Evolutionary conservation across 1,139 yeast genomes (phyloP).

Genomic region (Suhomyces kunorum): DNA sequence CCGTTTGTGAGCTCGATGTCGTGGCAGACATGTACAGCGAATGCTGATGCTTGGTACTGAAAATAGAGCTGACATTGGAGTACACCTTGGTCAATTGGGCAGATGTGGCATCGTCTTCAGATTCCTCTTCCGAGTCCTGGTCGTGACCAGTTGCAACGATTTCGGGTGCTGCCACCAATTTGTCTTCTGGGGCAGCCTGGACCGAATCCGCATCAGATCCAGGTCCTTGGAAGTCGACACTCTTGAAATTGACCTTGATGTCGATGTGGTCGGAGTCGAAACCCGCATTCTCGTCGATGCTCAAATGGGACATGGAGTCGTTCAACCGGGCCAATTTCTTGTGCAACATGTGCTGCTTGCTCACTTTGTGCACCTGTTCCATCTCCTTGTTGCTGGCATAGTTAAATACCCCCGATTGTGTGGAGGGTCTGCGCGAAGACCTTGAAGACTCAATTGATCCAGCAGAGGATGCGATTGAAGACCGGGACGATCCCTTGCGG

Average conservation of each 20-base stretch:
- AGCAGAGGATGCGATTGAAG: too few relatives aligned
- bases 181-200: slow-evolving; percentile 1
- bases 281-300: slow-evolving; percentile 11
- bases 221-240: slow-evolving; percentile 14
- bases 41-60: slow-evolving; percentile 18
- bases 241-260: slow-evolving; percentile 14
- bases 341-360: slow-evolving; percentile 16
- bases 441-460: too few relatives aligned
- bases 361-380: slow-evolving; percentile 18
- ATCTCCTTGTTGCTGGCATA: slow-evolving; percentile 19
- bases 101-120: slow-evolving; percentile 7
- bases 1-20: slow-evolving; percentile 4
- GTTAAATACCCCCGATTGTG: slow-evolving; percentile 8
- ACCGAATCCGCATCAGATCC: not conserved
- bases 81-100: slow-evolving; percentile 18
- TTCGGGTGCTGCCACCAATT: too few relatives aligned
- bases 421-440: slow-evolving; percentile 3
- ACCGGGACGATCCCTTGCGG: not conserved
- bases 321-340: slow-evolving; percentile 3
- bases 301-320: slow-evolving; percentile 7
- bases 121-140: slow-evolving; percentile 11
- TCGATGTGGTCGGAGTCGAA: slow-evolving; percentile 10
- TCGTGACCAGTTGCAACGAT: not conserved
- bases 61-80: slow-evolving; percentile 26
- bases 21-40: slow-evolving; percentile 7